A percentile compares a stretch with the other conserved stretches of the same genome.
Conservation (phyloP, 345 rosid genomes). For the Eucalyptus leucophloia region DNA sequence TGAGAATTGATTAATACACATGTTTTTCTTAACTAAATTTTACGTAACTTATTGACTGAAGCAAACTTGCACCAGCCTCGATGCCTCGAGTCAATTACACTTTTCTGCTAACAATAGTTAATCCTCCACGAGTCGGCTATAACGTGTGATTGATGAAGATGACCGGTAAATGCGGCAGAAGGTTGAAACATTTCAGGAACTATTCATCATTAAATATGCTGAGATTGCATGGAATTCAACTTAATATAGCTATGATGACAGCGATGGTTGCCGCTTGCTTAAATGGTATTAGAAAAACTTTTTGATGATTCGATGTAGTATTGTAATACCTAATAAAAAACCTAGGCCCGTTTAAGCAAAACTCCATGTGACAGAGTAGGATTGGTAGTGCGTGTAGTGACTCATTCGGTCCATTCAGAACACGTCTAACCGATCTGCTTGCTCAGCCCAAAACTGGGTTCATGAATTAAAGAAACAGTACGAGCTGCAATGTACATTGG, state of each 20-base stretch:
- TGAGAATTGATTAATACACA: neutral
- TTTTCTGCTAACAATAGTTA: neutral
- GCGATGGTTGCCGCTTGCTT: neutral
- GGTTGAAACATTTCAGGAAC: neutral
- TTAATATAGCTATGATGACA: neutral
- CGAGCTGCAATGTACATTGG: neutral
- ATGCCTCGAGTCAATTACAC: neutral
- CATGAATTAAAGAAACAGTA: neutral
- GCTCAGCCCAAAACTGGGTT: neutral
- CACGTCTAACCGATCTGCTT: neutral
- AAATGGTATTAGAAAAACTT: neutral
- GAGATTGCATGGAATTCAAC: neutral
- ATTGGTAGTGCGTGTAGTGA: neutral
- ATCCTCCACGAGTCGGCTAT: neutral
- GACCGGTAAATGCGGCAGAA: neutral
- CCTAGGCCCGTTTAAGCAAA: neutral
- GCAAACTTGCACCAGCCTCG: neutral
- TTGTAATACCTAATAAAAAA: neutral
- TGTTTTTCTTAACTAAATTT: neutral
- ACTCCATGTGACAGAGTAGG: neutral
- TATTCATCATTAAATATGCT: neutral
- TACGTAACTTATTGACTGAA: neutral
- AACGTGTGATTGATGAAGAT: neutral
- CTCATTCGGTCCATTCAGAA: neutral
- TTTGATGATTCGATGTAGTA: neutral